Evolutionary conservation across 2,329 filamentous ascomycete species (phyloP), one percentile per base, ranked within the genome.

Genomic region (Herpotrichia juniperi): DNA sequence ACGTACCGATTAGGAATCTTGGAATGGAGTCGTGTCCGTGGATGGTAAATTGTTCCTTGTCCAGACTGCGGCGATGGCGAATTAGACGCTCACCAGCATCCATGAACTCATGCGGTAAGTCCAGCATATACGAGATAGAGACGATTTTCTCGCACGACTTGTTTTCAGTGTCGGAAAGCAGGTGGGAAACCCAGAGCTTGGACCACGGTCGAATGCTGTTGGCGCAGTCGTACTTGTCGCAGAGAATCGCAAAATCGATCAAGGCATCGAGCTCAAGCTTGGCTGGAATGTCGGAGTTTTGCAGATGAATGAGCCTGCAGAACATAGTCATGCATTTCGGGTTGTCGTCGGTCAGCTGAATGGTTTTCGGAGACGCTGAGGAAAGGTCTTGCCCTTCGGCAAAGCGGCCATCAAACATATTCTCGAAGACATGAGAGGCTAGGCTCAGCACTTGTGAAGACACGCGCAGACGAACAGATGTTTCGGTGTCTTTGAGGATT

Each of bases 221-320:
- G 0, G 45, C 43, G 30, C 65, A 68, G 12, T 61, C 48, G 46
- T 69, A 67, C 11, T 68, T 68, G 44, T 71, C 58, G 39, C 56
- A 63, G 5, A 62, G 24, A 2, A 63, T 28, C 1, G 66, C 64
- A 28, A 66, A 49, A 14, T 63, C 35, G 19, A 56, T 54, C n/a
- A 67, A 25, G 3, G 52, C 16, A 10, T 24, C 19, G 14, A 58
- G 34, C 0, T 40, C 37, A 3, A 65, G 37, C 4, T 22, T 24
- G 1, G 26, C 39, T 3, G 61, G 56, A 10, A 64, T 40, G 4
- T 52, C 28, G 1, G 37, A 4, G 16, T 32, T 40, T n/a, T 45
- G 32, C 48, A 58, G 22, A 19, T 57, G 50, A 11, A 49, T 11
- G 24, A 51, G 49, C n/a, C 42, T 53, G 54, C 42, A 57, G 17